Evolutionary conservation across 2,329 filamentous ascomycete species (phyloP).

Genomic region (Aspergillus felis): DNA sequence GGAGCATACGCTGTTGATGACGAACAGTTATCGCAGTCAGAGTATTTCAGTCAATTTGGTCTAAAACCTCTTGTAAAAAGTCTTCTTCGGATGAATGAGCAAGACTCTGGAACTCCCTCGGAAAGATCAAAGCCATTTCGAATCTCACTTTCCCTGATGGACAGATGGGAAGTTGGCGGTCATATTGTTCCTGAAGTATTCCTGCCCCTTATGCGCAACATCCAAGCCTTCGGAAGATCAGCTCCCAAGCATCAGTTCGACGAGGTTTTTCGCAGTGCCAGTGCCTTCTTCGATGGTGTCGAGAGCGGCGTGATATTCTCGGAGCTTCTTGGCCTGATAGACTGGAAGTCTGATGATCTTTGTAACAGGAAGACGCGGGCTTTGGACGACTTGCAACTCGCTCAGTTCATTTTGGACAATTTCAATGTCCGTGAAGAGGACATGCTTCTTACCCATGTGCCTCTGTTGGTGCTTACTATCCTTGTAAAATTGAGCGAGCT

Average conservation of each 20-base stretch:
- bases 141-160: constrained; percentile 93
- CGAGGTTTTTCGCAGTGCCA: constrained; percentile 88
- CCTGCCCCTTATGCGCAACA: constrained; percentile 75
- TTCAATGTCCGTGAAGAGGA: constrained; percentile 97
- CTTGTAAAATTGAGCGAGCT: constrained; percentile 45
- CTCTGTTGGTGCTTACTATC: constrained; percentile 66
- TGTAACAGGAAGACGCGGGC: constrained; percentile 46
- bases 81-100: constrained; percentile 70
- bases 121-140: constrained; percentile 82
- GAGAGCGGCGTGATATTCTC: constrained; percentile 92
- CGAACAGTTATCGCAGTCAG: constrained; percentile 58
- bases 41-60: constrained; percentile 80
- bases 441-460: constrained; percentile 84
- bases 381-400: constrained; percentile 63
- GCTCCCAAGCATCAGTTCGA: constrained; percentile 69
- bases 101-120: constrained; percentile 50
- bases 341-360: constrained; percentile 50
- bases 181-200: constrained; percentile 86
- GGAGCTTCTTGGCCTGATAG: constrained; percentile 67
- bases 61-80: constrained; percentile 69
- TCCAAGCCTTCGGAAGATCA: constrained; percentile 66
- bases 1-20: constrained; percentile 26
- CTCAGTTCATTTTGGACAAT: constrained; percentile 75
- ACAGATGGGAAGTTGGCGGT: constrained; percentile 94
- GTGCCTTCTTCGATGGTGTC: constrained; percentile 94